Evolutionary conservation across 1,139 yeast genomes (phyloP), one percentile per base, ranked within the genome.

Genomic region (Petasospora rhodanensis): DNA sequence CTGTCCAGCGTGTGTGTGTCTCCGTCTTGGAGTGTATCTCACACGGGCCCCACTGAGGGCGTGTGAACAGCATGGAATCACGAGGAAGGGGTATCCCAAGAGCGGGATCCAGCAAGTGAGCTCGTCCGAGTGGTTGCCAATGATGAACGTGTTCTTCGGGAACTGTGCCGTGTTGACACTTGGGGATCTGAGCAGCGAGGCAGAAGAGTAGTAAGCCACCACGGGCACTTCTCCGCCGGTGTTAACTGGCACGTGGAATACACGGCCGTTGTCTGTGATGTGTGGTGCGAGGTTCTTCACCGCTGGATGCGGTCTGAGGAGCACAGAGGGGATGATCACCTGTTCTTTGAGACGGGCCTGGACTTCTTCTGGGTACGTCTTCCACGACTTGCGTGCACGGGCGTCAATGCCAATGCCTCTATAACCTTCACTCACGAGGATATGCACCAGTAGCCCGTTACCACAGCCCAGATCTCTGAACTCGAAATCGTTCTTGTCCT

Each of bases 381-480:
- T 58, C 98, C 98, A 91, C 0, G 96, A 83, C 53, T 89, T 89
- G 36, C 98, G 68, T 4, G 77, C 75, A 31, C 98, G 66, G 0
- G 96, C 96, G 59, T 91, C 98, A 16, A 89, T 76, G 7, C 97
- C 98, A 34, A 70, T 59, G 2, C 97, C 97, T 23, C 54, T 63
- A 48, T 74, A 84, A 0, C 97, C 97, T 59, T 89, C 97, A 64
- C 66, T 64, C 10, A 72, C 64, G 28, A 91, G 64, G 17, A 91
- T 74, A 49, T 84, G 75, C 7, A 86, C 95, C 31, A 91, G 62
- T 14, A 86, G 66, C 2, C 97, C 98, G 58, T 91, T 91, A 7
- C 98, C 98, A 62, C 98, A 91, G 0, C 98, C 98, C 37, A 89
- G 58, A 56, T 91, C 98, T 41, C 93, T 70, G 53, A 89, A 89